These are phyloP conservation scores for Endoconidiophora polonica DNA, from an alignment of 2,329 filamentous ascomycete genomes.

Conservation along the genomic window DNA sequence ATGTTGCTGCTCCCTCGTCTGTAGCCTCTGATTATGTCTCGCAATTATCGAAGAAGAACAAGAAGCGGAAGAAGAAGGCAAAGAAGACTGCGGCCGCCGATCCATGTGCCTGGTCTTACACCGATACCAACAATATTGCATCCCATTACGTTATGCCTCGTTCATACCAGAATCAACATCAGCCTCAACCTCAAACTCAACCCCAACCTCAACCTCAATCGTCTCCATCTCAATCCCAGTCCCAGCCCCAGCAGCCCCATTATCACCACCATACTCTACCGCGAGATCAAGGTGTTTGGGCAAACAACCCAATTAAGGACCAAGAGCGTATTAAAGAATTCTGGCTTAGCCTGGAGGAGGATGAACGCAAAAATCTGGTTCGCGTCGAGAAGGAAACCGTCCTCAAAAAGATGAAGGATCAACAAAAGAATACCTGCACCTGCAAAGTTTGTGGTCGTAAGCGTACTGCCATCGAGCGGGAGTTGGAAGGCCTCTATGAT, in stretches of 20 bases:
- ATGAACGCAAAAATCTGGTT: slow-evolving; percentile 84
- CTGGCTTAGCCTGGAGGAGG: slow-evolving; percentile 86
- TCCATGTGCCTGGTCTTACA: slow-evolving; percentile 1
- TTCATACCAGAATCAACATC: neutral
- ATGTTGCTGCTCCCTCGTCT: neutral
- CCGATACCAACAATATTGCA: too few species aligned
- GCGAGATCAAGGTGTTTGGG: slow-evolving; percentile 55
- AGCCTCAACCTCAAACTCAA: neutral
- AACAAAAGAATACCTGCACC: slow-evolving; percentile 97
- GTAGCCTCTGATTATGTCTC: neutral
- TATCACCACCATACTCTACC: neutral
- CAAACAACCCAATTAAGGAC: slow-evolving; percentile 84
- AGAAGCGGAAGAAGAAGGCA: slow-evolving; percentile 52
- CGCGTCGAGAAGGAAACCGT: slow-evolving; percentile 99
- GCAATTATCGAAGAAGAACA: slow-evolving; percentile 39
- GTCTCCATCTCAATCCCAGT: neutral
- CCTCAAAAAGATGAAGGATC: slow-evolving; percentile 98
- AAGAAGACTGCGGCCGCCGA: slow-evolving; percentile 17
- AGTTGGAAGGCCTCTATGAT: slow-evolving; percentile 92
- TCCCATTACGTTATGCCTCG: neutral
- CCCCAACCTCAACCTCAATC: too few species aligned
- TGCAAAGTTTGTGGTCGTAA: slow-evolving; percentile 95
- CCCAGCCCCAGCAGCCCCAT: slow-evolving; percentile 4
- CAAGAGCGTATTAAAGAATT: slow-evolving; percentile 96
- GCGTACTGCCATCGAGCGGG: slow-evolving; percentile 91